Evolutionary conservation across 2,329 filamentous ascomycete genomes (phyloP), one percentile per base, ranked within the genome.

Genomic region (Aciculosporium take): DNA sequence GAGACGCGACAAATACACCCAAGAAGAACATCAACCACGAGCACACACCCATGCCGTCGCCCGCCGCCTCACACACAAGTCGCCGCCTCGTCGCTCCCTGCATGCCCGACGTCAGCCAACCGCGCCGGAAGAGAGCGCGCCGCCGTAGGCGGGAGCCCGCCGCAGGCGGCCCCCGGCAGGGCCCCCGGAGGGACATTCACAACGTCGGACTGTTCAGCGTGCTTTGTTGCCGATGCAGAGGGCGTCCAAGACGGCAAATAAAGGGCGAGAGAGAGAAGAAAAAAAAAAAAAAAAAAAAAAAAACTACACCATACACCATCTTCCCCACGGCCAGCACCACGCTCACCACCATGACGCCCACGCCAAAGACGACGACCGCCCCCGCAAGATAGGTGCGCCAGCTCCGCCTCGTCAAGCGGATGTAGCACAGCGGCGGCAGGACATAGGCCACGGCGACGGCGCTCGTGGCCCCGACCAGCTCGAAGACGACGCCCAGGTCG

Each of bases 361-460:
- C 68, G 4, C 88, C 89, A 68, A 95, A 95, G 10, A 62, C 76
- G 45, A 89, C 84, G n/a, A 76, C 69, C 36, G 71, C 77, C 21
- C 76, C 76, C 10, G 84, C 79, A 46, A 85, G 72, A 46, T 79
- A 79, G 15, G 81, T 86, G 58, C 74, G 79, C 70, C 79, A 83
- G 54, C 75, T 80, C 50, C 79, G 67, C 44, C 79, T 87, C 50
- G 84, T 89, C 45, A 98, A 68, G 64, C 93, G 94, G 56, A 98
- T 83, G 60, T 91, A 98, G 63, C 91, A 98, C 42, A 96, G 66
- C 21, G 91, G 91, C 46, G 91, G 91, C 45, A 98, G 66, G 37
- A 98, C 94, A 58, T 96, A 98, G 0, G 91, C 91, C 59, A 98
- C 72, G 6, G 86, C 87, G 52, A 88, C 91, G 3, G 91, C 91